Percentiles rank a stretch among this genome's conserved stretches.
These are phyloP conservation scores for Aethionema arabicum DNA, from an alignment of 345 rosid genomes.

Conservation along the genomic window DNA sequence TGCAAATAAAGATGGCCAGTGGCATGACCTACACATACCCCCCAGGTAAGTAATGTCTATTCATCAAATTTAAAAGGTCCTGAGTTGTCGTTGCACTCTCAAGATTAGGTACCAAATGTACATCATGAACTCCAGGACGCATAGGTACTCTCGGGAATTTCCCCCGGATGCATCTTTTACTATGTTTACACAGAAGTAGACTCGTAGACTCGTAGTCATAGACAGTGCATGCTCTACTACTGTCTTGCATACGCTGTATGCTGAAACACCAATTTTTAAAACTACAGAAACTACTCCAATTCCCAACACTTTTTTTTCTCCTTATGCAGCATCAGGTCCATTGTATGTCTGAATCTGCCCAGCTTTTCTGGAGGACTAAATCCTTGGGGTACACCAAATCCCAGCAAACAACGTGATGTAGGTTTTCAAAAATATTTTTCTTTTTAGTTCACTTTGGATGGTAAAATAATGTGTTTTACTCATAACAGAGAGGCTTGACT, in stretches of 20 bases:
- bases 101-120: background rate
- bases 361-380: constrained; percentile 92
- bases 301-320: constrained; percentile 19
- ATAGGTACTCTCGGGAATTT: constrained; percentile 20
- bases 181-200: background rate
- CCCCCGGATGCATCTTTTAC: constrained; percentile 4
- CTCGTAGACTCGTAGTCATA: no score
- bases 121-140: constrained; percentile 14
- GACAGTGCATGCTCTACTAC: background rate
- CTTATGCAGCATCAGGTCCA: constrained; percentile 51
- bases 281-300: background rate
- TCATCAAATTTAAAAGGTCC: constrained; percentile 16
- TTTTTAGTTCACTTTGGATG: constrained; percentile 1
- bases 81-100: constrained; percentile 3
- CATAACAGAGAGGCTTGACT: constrained; percentile 65
- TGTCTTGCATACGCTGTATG: background rate
- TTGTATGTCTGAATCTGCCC: constrained; percentile 85
- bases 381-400: constrained; percentile 88
- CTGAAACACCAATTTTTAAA: background rate
- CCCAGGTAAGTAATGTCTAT: constrained; percentile 45
- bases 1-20: constrained; percentile 61
- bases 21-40: constrained; percentile 73
- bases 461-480: background rate
- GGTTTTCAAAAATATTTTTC: constrained; percentile 24
- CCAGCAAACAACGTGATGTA: constrained; percentile 50